Evolutionary conservation across 2,329 filamentous ascomycete genomes (phyloP).

Genomic region (Aspergillus oerlinghausenensis): DNA sequence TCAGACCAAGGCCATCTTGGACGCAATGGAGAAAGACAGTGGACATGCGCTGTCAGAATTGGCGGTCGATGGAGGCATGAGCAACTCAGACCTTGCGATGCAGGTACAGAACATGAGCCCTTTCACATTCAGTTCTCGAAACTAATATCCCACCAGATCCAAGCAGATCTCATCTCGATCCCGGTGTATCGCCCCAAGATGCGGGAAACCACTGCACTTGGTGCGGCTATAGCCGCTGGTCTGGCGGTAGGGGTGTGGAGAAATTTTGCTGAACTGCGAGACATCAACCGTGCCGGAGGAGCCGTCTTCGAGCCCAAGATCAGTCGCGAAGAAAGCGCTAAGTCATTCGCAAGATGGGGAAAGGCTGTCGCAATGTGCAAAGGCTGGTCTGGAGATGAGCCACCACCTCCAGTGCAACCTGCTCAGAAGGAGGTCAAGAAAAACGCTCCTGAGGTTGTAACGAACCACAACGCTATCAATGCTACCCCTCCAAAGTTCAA

Average conservation of each 20-base stretch:
- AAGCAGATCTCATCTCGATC: slow-evolving; percentile 77
- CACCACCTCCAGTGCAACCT: not conserved
- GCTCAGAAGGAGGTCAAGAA: not conserved
- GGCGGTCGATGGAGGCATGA: slow-evolving; percentile 84
- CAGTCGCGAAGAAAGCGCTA: slow-evolving; percentile 46
- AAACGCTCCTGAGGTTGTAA: slow-evolving; percentile 7
- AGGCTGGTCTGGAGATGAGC: slow-evolving; percentile 52
- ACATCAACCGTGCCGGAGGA: slow-evolving; percentile 66
- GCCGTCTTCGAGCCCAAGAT: slow-evolving; percentile 67
- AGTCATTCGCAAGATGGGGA: slow-evolving; percentile 64
- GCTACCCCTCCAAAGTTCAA: slow-evolving; percentile 8
- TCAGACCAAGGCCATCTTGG: slow-evolving; percentile 88
- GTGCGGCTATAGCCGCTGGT: slow-evolving; percentile 80
- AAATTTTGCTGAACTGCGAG: slow-evolving; percentile 66
- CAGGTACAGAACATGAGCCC: slow-evolving; percentile 46
- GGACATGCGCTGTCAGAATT: slow-evolving; percentile 70
- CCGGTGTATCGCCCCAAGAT: slow-evolving; percentile 76
- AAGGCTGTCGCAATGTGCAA: slow-evolving; percentile 70
- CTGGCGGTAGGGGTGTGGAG: slow-evolving; percentile 75
- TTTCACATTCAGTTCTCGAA: slow-evolving; percentile 6
- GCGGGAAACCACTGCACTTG: slow-evolving; percentile 81
- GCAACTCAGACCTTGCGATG: slow-evolving; percentile 84
- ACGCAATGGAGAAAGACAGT: slow-evolving; percentile 86
- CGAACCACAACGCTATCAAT: slow-evolving; percentile 8
- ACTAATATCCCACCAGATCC: slow-evolving; percentile 50